Percentiles rank a stretch among this genome's conserved stretches.
phyloP scores from a whole-genome alignment of 2,329 filamentous ascomycete species.

The Bipolaris sorokiniana region DNA sequence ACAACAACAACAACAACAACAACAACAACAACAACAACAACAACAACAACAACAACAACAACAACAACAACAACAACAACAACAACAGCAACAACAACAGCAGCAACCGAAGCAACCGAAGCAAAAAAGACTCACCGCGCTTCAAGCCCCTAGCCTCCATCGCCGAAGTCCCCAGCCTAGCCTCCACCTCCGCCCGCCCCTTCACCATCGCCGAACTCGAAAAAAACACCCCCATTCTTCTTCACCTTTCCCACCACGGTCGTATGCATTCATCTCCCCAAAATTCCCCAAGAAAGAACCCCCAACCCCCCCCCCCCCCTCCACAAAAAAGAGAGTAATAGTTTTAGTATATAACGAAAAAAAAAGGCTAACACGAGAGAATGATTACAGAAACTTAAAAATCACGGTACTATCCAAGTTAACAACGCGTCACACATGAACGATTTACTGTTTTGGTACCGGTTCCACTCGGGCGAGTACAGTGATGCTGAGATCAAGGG shows the following conservation, averaged over 20 bases:
- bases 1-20: not conserved
- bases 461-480: not conserved
- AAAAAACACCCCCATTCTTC: not conserved
- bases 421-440: not conserved
- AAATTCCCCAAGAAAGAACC: no score
- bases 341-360: no score
- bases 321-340: no score
- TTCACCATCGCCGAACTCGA: not conserved
- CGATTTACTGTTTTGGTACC: not conserved
- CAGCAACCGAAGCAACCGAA: not conserved
- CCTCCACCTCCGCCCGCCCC: not conserved
- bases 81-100: not conserved
- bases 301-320: no score
- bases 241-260: not conserved
- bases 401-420: not conserved
- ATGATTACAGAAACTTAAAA: not conserved
- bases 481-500: not conserved
- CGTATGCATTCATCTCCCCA: not conserved
- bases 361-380: no score
- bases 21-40: not conserved
- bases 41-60: not conserved
- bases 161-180: not conserved
- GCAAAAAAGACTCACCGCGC: not conserved
- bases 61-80: not conserved
- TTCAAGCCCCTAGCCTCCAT: not conserved